Evolutionary conservation across 257 asterid genomes (phyloP), one percentile per base, ranked within the genome.

Genomic region (Fraxinus quadrangulata): DNA sequence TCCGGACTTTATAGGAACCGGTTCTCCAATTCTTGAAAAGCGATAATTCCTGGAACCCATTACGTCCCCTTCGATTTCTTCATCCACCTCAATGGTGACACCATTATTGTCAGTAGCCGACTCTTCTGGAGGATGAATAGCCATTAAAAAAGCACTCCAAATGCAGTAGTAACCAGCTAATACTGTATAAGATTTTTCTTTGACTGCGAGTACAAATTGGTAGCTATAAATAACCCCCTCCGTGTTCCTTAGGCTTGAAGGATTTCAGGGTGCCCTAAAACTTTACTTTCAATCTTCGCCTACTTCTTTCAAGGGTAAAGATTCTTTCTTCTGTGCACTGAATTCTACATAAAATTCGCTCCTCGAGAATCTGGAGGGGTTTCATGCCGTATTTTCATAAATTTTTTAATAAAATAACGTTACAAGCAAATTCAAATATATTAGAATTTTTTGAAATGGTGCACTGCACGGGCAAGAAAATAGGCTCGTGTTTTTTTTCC

Each of bases 61-160:
- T 66, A 67, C 75, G 6, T 87, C 92, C 17, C 97, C 99, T 28
- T 89, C 96, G 37, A 88, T 66, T 76, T 77, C 96, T 30, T 93
- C 90, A 33, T 87, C 90, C 90, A 95, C 70, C 66, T 89, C 83
- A 67, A 89, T 61, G 72, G 63, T 8, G 67, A 75, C 74, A 69
- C 45, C 77, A 59, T 72, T 81, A 33, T 26, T 63, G 34, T 49
- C 77, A 1, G 78, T 34, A 6, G 49, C 17, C 42, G 28, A 30
- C 36, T 74, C 84, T 36, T 19, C 61, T 45, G 67, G 71, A 70
- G 83, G 37, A 61, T 70, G 77, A 63, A 6, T 72, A 5, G 82
- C 70, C 90, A 86, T 86, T 40, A 65, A n/a, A 61, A 63, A 36
- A 63, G 34, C 33, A 3, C 69, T 26, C 69, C 36, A 24, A 63